These are phyloP conservation scores for Mallotus japonicus DNA, from an alignment of 441 rosid species.

Conservation along the genomic window DNA sequence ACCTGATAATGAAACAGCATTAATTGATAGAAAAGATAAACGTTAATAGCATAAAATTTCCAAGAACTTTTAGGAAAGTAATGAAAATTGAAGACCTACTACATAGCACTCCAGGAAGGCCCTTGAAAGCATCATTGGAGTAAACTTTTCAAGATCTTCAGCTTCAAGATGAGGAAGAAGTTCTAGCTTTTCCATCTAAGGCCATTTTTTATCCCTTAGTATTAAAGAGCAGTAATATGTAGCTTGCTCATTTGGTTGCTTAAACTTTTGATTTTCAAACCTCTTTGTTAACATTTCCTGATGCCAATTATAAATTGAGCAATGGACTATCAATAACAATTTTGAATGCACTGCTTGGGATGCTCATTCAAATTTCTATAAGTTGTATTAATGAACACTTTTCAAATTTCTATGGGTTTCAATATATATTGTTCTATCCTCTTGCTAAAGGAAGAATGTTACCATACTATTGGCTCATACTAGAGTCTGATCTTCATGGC, in stretches of 20 bases:
- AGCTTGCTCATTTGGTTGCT: constrained; percentile 75
- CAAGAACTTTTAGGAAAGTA: not conserved
- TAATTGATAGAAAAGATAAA: constrained; percentile 9
- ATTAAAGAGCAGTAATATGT: constrained; percentile 59
- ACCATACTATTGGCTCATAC: too few relatives aligned
- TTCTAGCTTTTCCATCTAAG: constrained; percentile 73
- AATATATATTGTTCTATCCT: too few relatives aligned
- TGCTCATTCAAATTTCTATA: not conserved
- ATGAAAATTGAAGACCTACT: constrained; percentile 50
- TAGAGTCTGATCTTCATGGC: too few relatives aligned
- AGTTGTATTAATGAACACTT: not conserved
- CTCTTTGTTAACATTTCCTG: constrained; percentile 68
- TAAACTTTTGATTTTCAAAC: constrained; percentile 68
- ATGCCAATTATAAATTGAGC: not conserved
- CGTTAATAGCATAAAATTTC: not conserved
- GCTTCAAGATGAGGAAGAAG: constrained; percentile 54
- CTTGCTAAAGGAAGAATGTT: too few relatives aligned
- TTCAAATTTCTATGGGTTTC: too few relatives aligned
- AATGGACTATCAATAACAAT: not conserved
- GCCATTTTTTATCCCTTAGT: constrained; percentile 56
- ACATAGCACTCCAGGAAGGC: constrained; percentile 75
- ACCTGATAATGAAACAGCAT: constrained; percentile 41
- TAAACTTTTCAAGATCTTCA: constrained; percentile 67
- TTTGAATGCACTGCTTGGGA: not conserved
- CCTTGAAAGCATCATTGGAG: constrained; percentile 69